Evolutionary conservation across 2,329 filamentous ascomycete species (phyloP).

Genomic region (Didymella pomorum): DNA sequence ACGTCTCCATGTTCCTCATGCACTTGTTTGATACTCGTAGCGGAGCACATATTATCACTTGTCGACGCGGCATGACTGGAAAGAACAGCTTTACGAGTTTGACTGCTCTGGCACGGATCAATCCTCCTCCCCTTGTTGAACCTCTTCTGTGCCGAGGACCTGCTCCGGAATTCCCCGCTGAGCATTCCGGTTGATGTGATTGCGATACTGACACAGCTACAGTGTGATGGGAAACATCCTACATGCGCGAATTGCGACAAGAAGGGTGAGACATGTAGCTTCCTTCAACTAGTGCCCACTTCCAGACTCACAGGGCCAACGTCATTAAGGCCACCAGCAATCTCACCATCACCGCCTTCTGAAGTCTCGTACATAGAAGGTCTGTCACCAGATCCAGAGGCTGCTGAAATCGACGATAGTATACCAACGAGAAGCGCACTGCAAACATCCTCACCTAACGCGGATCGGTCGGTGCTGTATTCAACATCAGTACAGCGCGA

Average conservation of each 20-base stretch:
- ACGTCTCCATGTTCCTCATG: neutral
- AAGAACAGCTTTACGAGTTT: too few relatives aligned
- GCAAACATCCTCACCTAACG: constrained; percentile 8
- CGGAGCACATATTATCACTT: neutral
- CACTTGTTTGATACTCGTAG: constrained; percentile 1
- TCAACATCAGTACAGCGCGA: constrained; percentile 24
- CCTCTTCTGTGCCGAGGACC: neutral
- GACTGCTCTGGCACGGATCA: neutral
- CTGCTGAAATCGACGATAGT: neutral
- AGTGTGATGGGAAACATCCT: constrained; percentile 48
- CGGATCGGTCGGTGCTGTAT: constrained; percentile 1
- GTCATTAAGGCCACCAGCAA: constrained; percentile 12
- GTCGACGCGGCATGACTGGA: too few relatives aligned
- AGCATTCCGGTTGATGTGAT: neutral
- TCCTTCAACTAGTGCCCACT: constrained; percentile 43
- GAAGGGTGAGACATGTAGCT: constrained; percentile 44
- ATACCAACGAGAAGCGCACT: neutral
- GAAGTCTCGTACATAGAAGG: constrained; percentile 16
- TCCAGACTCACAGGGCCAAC: constrained; percentile 35
- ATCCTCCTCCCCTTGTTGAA: neutral
- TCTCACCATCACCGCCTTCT: constrained; percentile 18
- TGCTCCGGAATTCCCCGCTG: neutral
- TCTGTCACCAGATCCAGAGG: constrained; percentile 9
- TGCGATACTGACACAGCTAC: constrained; percentile 24
- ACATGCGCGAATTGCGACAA: constrained; percentile 46